Evolutionary conservation across 768 basidiomycete genomes (phyloP).

Genomic region (Naganishia randhawae): DNA sequence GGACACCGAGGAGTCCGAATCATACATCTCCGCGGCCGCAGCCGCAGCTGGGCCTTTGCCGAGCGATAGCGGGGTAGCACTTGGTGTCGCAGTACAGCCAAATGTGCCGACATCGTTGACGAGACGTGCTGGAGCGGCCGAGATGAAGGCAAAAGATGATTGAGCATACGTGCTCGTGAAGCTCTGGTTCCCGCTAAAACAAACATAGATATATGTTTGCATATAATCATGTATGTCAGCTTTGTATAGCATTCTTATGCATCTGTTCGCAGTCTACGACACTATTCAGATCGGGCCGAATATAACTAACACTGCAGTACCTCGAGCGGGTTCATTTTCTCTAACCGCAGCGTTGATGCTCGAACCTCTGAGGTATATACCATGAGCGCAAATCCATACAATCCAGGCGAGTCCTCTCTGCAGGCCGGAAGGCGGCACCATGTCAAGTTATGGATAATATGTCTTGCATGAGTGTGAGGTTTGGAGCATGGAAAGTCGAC

Average conservation of each 20-base stretch:
- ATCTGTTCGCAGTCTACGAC: neutral
- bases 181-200: neutral
- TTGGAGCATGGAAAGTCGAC: too few relatives aligned
- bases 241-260: neutral
- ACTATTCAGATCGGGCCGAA: neutral
- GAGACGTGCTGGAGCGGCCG: neutral
- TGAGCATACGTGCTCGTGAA: neutral
- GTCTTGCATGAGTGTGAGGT: too few relatives aligned
- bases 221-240: constrained; percentile 1
- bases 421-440: too few relatives aligned
- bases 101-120: neutral
- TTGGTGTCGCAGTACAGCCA: neutral
- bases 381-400: too few relatives aligned
- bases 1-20: neutral
- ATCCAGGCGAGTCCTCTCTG: too few relatives aligned
- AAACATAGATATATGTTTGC: neutral
- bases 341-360: too few relatives aligned
- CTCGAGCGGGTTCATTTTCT: neutral
- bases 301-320: too few relatives aligned
- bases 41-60: neutral
- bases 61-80: neutral
- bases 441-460: too few relatives aligned
- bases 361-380: too few relatives aligned
- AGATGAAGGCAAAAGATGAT: neutral
- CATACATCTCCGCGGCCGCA: neutral